These are phyloP conservation scores for Trypanosoma rangeli DNA, from an alignment of 208 protist species.

Conservation along the genomic window DNA sequence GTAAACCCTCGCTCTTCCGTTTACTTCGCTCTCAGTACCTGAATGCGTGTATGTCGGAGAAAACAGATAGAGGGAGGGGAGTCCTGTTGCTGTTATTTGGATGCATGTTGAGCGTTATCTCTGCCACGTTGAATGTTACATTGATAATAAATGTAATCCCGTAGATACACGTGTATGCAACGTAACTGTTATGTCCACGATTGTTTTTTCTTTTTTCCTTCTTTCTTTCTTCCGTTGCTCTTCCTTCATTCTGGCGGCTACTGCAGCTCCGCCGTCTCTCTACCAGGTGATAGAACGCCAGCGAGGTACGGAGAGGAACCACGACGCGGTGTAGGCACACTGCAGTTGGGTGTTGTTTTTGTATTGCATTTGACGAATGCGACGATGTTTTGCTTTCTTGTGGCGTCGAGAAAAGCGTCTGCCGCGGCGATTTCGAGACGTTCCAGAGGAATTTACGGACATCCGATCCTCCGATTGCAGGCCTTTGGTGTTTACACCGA, in stretches of 20 bases:
- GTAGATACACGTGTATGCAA: background rate
- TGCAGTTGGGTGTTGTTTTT: constrained; percentile 4
- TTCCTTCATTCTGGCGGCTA: background rate
- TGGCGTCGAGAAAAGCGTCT: constrained; percentile 74
- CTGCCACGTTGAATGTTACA: background rate
- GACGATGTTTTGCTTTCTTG: constrained; percentile 25
- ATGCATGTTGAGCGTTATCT: background rate
- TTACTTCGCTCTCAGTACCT: background rate
- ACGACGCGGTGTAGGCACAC: background rate
- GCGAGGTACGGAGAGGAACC: background rate
- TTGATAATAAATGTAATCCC: background rate
- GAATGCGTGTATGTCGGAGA: background rate
- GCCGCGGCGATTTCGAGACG: constrained; percentile 74
- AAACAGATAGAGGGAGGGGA: background rate
- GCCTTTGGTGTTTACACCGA: constrained; percentile 80
- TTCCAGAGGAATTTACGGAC: constrained; percentile 85
- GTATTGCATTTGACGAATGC: constrained; percentile 24
- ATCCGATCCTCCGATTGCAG: constrained; percentile 56
- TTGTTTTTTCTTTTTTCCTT: constrained; percentile 1
- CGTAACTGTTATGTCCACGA: background rate
- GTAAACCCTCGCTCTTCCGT: background rate
- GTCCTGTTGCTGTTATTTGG: background rate
- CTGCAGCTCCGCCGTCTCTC: background rate
- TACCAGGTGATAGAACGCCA: background rate
- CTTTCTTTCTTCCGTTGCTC: background rate